A percentile compares a stretch with the other conserved stretches of the same genome.
phyloP scores from a whole-genome alignment of 2,329 filamentous ascomycete genomes.

The Neofusicoccum cordaticola region DNA sequence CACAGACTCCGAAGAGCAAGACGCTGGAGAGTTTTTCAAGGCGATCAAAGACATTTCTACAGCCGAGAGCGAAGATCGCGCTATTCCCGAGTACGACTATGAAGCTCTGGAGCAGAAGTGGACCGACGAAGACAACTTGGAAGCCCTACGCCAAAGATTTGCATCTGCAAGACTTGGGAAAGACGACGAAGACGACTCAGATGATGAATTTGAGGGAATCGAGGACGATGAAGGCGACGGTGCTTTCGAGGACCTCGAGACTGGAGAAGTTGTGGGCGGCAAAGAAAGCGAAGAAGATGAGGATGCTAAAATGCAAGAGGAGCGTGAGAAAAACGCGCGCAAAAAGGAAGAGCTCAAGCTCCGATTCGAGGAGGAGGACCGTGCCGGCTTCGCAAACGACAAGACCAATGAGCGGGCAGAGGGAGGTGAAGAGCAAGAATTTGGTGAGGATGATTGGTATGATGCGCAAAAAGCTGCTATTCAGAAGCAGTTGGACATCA shows the following conservation, averaged over 20 bases:
- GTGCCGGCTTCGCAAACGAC: conserved; percentile 91
- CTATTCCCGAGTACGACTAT: conserved; percentile 77
- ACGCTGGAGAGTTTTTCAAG: conserved; percentile 64
- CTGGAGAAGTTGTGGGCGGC: conserved; percentile 59
- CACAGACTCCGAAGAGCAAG: conserved; percentile 50
- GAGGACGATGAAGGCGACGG: conserved; percentile 68
- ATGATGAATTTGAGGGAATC: conserved; percentile 54
- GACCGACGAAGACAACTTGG: conserved; percentile 74
- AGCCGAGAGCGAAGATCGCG: conserved; percentile 65
- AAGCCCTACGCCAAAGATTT: conserved; percentile 71
- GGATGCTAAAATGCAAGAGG: conserved; percentile 67
- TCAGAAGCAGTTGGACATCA: conserved; percentile 95
- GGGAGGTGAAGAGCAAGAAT: conserved; percentile 68
- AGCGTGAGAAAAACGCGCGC: conserved; percentile 85
- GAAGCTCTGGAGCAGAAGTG: conserved; percentile 79
- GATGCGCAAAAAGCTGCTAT: conserved; percentile 92
- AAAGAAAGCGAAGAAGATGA: conserved; percentile 43
- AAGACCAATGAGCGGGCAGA: conserved; percentile 74
- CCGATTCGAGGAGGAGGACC: conserved; percentile 94
- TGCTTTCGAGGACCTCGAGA: conserved; percentile 82
- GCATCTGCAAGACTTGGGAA: conserved; percentile 60
- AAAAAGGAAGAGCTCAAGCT: conserved; percentile 92
- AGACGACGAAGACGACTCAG: conserved; percentile 51
- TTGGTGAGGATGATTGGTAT: conserved; percentile 98
- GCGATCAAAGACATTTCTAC: conserved; percentile 51